Percentiles rank a stretch among this genome's conserved stretches.
Evolutionary conservation across 805 yeast genomes (phyloP).

Genomic region (Starmerella etchellsii): DNA sequence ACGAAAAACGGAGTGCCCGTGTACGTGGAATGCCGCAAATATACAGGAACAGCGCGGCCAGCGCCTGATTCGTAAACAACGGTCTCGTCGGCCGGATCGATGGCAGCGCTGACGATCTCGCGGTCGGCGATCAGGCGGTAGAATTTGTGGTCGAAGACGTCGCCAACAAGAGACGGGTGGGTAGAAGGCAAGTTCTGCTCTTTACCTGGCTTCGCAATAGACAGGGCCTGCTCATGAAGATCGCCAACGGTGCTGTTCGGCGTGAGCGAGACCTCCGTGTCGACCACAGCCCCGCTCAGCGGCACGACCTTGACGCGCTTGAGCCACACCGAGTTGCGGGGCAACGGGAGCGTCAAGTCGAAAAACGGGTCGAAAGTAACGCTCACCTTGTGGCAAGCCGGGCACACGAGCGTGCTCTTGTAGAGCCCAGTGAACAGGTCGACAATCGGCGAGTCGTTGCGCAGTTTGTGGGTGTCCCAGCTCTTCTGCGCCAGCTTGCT

Average conservation of each 20-base stretch:
- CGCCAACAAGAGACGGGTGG: conserved; percentile 46
- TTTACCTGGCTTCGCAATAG: no score
- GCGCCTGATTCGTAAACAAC: conserved; percentile 43
- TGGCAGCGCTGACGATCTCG: conserved; percentile 48
- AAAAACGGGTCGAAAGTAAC: conserved; percentile 89
- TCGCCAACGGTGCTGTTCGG: conserved; percentile 53
- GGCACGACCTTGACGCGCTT: conserved; percentile 52
- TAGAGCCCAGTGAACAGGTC: conserved; percentile 86
- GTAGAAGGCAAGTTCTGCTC: no score
- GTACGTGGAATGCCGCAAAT: conserved; percentile 19
- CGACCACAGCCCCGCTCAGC: conserved; percentile 35
- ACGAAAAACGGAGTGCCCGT: conserved; percentile 59
- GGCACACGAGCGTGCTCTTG: conserved; percentile 81
- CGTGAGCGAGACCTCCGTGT: conserved; percentile 58
- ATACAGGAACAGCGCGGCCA: conserved; percentile 1
- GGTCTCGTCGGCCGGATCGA: conserved; percentile 48
- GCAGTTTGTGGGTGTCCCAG: conserved; percentile 64
- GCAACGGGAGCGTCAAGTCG: conserved; percentile 81
- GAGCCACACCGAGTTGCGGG: conserved; percentile 55
- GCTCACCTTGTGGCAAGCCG: conserved; percentile 64
- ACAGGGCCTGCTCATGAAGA: conserved; percentile 37
- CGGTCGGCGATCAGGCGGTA: conserved; percentile 56
- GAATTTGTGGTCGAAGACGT: conserved; percentile 54
- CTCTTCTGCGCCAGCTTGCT: conserved; percentile 54
- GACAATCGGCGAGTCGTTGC: conserved; percentile 74